phyloP scores from a whole-genome alignment of 768 basidiomycete species.

The Clitopilus passeckerianus region DNA sequence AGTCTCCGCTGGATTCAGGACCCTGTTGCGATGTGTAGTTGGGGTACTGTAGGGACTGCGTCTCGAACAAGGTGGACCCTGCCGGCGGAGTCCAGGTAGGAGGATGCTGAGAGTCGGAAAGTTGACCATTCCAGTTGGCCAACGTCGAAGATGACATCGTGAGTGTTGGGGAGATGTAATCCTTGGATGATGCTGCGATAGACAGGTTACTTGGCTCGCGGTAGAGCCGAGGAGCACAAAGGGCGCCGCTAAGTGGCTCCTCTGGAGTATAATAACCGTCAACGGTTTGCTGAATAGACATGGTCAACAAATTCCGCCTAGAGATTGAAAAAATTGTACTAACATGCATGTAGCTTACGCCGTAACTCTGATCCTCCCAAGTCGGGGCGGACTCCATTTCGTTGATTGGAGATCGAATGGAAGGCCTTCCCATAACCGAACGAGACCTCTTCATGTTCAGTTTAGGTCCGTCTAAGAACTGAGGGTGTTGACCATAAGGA shows the following conservation, averaged over 20 bases:
- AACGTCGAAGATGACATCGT: slow-evolving; percentile 30
- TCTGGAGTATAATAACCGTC: slow-evolving; percentile 6
- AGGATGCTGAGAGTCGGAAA: slow-evolving; percentile 5
- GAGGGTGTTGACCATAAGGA: slow-evolving; percentile 9
- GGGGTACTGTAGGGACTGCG: not conserved
- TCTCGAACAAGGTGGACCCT: not conserved
- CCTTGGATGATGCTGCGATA: slow-evolving; percentile 7
- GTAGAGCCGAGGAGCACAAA: slow-evolving; percentile 5
- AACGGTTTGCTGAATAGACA: not conserved
- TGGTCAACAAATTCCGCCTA: not conserved
- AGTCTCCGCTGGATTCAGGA: not conserved
- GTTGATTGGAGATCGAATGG: not conserved
- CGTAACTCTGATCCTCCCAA: slow-evolving; percentile 6
- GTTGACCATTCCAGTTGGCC: slow-evolving; percentile 31
- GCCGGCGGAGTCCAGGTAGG: slow-evolving; percentile 7
- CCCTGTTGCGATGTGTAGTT: not conserved
- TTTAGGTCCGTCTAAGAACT: slow-evolving; percentile 4
- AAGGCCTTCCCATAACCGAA: slow-evolving; percentile 7
- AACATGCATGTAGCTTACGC: slow-evolving; percentile 7
- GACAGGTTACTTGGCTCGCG: slow-evolving; percentile 8
- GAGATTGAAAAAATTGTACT: slow-evolving; percentile 1
- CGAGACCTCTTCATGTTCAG: slow-evolving; percentile 13
- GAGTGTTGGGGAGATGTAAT: slow-evolving; percentile 20
- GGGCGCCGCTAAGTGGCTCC: slow-evolving; percentile 5
- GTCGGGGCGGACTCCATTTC: not conserved